These are phyloP conservation scores for Taiozyma sp. DNA, from an alignment of 1,139 yeast species.

Conservation along the genomic window DNA sequence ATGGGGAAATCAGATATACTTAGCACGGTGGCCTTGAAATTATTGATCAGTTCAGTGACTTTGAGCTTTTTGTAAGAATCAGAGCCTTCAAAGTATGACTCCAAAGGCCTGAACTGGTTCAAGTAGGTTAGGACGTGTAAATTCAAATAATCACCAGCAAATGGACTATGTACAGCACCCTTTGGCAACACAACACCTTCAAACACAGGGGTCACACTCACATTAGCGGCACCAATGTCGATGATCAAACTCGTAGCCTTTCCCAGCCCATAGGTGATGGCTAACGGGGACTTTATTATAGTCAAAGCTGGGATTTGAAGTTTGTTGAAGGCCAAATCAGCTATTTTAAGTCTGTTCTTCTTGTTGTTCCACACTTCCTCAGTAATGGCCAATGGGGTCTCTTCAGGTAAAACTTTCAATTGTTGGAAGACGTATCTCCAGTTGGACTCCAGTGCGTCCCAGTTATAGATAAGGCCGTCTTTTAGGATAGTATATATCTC, in stretches of 20 bases:
- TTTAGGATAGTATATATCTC: constrained; percentile 61
- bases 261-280: constrained; percentile 65
- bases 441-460: constrained; percentile 52
- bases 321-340: constrained; percentile 60
- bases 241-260: constrained; percentile 62
- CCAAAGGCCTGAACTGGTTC: constrained; percentile 8
- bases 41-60: constrained; percentile 37
- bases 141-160: constrained; percentile 66
- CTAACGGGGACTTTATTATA: constrained; percentile 62
- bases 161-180: constrained; percentile 53
- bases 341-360: constrained; percentile 44
- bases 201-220: constrained; percentile 62
- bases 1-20: constrained; percentile 33
- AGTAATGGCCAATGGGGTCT: constrained; percentile 59
- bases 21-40: constrained; percentile 42
- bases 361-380: constrained; percentile 59
- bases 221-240: constrained; percentile 58
- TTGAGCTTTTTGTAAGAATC: constrained; percentile 45
- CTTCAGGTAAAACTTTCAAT: constrained; percentile 43
- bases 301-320: constrained; percentile 63
- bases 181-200: constrained; percentile 65
- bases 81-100: constrained; percentile 23
- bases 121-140: constrained; percentile 35
- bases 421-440: constrained; percentile 52
- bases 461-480: constrained; percentile 61